phyloP scores from a whole-genome alignment of 805 yeast species.

The Cyberlindnera subsufficiens region DNA sequence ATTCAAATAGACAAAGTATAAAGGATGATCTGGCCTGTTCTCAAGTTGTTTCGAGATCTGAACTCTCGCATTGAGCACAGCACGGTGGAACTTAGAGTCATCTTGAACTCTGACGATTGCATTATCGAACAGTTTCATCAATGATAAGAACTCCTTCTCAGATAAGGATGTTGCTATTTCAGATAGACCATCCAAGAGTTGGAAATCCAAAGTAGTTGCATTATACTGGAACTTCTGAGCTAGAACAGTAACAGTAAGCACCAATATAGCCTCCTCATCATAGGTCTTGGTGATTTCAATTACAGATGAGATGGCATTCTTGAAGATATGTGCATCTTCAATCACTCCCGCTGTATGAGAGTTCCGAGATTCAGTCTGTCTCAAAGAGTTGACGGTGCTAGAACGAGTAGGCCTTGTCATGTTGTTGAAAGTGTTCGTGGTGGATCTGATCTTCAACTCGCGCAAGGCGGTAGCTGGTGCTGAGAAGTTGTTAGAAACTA shows the following conservation, averaged over 20 bases:
- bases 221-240: constrained; percentile 61
- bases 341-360: constrained; percentile 3
- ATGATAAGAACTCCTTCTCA: constrained; percentile 60
- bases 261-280: constrained; percentile 65
- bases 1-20: constrained; percentile 51
- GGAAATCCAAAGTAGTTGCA: constrained; percentile 46
- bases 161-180: constrained; percentile 56
- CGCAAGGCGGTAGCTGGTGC: constrained; percentile 28
- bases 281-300: constrained; percentile 61
- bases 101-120: constrained; percentile 39
- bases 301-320: constrained; percentile 65
- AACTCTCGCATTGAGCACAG: constrained; percentile 46
- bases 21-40: constrained; percentile 30
- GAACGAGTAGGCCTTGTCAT: constrained; percentile 16
- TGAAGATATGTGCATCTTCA: constrained; percentile 32
- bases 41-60: constrained; percentile 32
- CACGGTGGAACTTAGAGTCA: constrained; percentile 31
- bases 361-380: constrained; percentile 1
- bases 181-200: constrained; percentile 57
- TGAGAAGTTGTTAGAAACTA: constrained; percentile 49
- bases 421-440: constrained; percentile 13
- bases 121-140: constrained; percentile 52
- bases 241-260: constrained; percentile 73
- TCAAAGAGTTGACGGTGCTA: constrained; percentile 15
- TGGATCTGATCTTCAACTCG: constrained; percentile 28